Evolutionary conservation across 164 flowering plant genomes (phyloP).

Genomic region (Saururus chinensis): DNA sequence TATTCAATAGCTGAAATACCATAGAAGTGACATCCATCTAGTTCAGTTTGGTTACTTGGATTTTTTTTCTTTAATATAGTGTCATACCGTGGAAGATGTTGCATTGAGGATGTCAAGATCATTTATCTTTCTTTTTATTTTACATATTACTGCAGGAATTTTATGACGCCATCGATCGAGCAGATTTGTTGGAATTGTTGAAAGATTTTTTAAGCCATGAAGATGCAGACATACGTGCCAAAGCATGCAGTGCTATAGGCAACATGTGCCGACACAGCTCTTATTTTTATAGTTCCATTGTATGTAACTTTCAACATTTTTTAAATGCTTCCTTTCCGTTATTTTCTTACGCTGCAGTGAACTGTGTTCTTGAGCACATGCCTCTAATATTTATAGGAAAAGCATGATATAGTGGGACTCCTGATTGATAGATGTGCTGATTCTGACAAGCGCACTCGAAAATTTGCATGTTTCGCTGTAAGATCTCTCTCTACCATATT

Average conservation of each 20-base stretch:
- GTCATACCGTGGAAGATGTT: background rate
- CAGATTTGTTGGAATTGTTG: constrained; percentile 47
- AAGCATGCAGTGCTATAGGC: constrained; percentile 93
- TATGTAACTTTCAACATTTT: constrained; percentile 18
- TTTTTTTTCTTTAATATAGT: background rate
- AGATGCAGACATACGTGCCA: constrained; percentile 82
- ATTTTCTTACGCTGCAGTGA: too few species aligned
- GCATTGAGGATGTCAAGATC: background rate
- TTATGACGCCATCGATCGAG: constrained; percentile 62
- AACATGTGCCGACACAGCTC: constrained; percentile 96
- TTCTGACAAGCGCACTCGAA: constrained; percentile 82
- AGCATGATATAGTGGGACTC: constrained; percentile 42
- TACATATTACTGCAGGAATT: constrained; percentile 45
- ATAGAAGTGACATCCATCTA: background rate
- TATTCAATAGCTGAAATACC: background rate
- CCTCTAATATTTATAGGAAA: constrained; percentile 33
- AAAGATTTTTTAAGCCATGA: constrained; percentile 62
- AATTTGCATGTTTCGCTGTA: constrained; percentile 98
- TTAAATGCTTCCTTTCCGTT: background rate
- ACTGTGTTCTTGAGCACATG: background rate
- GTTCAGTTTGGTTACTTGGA: background rate
- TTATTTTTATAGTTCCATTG: constrained; percentile 63
- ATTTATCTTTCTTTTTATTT: background rate
- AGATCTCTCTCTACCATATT: constrained; percentile 9
- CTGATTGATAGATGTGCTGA: constrained; percentile 88